Base-by-base conservation (phyloP, 768 basidiomycete species). In the Mycena indigotica region DNA sequence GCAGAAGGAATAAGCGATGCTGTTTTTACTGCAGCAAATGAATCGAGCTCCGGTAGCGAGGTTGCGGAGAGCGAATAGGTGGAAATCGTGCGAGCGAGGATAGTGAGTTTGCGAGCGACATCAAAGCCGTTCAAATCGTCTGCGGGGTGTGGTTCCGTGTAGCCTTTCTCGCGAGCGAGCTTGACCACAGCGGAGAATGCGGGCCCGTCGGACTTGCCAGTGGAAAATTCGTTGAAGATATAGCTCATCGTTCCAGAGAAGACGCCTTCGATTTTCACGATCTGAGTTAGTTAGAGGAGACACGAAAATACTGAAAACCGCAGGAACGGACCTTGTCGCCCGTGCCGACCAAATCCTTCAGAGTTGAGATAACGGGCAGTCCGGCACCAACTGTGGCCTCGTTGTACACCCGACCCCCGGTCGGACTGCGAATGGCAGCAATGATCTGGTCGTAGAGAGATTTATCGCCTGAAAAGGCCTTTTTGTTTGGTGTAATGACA, bases 171-270 rank as follows among this genome's bases (percentile, higher is more conserved):
- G 48, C 93, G 88, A 4, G 97, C 97, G 32, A 86, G 72, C 57
- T 84, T 84, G 54, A 99, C 96, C 30, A 98, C 88, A 24, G 91
- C 87, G 4, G 94, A 96, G 75, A 99, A 98, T 26, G 77, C 75
- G 1, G 88, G 87, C 0, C 88, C 89, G 49, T 83, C 82, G 4
- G 85, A 75, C 45, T 81, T 79, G 1, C 84, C 86, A 3, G 85
- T 87, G 2, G 91, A 88, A 76, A 95, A 93, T 61, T 94, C 87
- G 76, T 98, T 98, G 82, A 99, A 99, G 76, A 99, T 98, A 77
- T 98, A 99, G 70, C 90, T 93, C 81, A 99, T 85, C 2, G 97
- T 99, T 8, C 97, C 97, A 4, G 92, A 95, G 73, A 99, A 93
- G 21, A 98, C 97, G 35, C 97, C 97, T 72, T 99, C 97, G 63